These are phyloP conservation scores for Strigomonas galati DNA, from an alignment of 208 protist species.

Conservation along the genomic window DNA sequence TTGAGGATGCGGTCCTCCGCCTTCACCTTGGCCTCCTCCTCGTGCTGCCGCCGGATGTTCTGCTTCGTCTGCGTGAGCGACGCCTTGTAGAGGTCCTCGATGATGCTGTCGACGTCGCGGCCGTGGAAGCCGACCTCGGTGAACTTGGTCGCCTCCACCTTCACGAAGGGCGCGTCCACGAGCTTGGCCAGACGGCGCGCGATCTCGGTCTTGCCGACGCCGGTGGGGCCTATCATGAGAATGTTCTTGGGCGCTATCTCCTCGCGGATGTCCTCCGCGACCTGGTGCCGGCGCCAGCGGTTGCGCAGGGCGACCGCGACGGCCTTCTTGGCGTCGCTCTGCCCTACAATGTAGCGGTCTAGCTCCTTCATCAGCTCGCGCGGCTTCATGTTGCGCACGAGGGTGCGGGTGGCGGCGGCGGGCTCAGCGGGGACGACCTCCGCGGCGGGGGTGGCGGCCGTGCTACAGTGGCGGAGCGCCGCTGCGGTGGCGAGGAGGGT, in stretches of 20 bases:
- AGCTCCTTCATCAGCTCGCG: constrained; percentile 93
- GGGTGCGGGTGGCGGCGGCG: constrained; percentile 34
- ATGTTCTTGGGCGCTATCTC: constrained; percentile 95
- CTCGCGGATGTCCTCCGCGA: constrained; percentile 84
- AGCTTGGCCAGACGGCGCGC: constrained; percentile 96
- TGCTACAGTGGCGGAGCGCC: constrained; percentile 9
- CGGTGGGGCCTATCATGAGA: constrained; percentile 94
- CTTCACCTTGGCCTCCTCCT: constrained; percentile 73
- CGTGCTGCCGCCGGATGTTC: constrained; percentile 86
- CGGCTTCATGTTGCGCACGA: constrained; percentile 89
- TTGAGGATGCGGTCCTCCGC: constrained; percentile 90
- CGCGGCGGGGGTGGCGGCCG: constrained; percentile 46
- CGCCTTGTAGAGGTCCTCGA: constrained; percentile 95
- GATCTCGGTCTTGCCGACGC: constrained; percentile 96
- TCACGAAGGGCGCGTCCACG: constrained; percentile 97
- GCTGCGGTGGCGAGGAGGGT: constrained; percentile 1
- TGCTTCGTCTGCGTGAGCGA: constrained; percentile 91
- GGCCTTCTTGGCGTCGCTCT: constrained; percentile 96
- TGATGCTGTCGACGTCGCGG: constrained; percentile 97
- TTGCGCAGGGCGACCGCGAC: constrained; percentile 96
- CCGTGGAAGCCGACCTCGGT: constrained; percentile 97
- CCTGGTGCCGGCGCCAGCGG: constrained; percentile 92
- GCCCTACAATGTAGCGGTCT: constrained; percentile 97
- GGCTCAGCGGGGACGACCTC: constrained; percentile 37
- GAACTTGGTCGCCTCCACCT: constrained; percentile 99